Evolutionary conservation across 1,284 basidiomycete genomes (phyloP), one percentile per base, ranked within the genome.

Genomic region (Peniophora sp.): DNA sequence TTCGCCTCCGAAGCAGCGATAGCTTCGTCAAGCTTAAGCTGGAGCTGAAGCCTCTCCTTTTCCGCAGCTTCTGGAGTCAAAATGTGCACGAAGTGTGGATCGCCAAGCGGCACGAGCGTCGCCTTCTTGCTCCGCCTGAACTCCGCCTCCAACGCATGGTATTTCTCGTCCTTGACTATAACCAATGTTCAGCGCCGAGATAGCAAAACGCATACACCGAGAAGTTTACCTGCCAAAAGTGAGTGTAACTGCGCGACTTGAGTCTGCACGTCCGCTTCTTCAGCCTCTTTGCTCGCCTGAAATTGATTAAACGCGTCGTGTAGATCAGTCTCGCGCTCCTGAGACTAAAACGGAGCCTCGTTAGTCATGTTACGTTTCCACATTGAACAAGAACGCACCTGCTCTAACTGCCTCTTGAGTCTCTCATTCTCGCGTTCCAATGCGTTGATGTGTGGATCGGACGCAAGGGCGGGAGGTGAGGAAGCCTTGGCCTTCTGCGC

Each of bases 21-120:
- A 59, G 75, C 70, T 14, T 66, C 64, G 20, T 60, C 63, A 23
- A 81, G 62, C 52, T 84, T 77, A 47, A 74, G 66, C 52, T 81
- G 74, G 25, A 79, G 61, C 1, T 55, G 65, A 49, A 72, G 74
- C 57, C 79, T 79, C 66, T 88, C 85, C 53, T 79, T 77, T 51
- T 89, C 81, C 6, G 81, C 85, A 3, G 78, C 77, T 56, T 88
- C 85, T 48, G 84, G 78, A 6, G 85, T 86, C 14, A 90, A 65
- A 52, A 90, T 74, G 55, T 83, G 79, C 25, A 85, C 67, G 6
- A 76, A 70, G 0, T 74, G 72, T 44, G 67, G 69, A 55, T 74
- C 74, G 24, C 73, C 76, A 1, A 73, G 65, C 45, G 68, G 67
- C 27, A 77, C 68, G 20, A 84, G 65, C 2, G 78, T 74, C 53